Base-by-base conservation (phyloP, 2,329 filamentous ascomycete genomes). In the Colletotrichum viniferum region DNA sequence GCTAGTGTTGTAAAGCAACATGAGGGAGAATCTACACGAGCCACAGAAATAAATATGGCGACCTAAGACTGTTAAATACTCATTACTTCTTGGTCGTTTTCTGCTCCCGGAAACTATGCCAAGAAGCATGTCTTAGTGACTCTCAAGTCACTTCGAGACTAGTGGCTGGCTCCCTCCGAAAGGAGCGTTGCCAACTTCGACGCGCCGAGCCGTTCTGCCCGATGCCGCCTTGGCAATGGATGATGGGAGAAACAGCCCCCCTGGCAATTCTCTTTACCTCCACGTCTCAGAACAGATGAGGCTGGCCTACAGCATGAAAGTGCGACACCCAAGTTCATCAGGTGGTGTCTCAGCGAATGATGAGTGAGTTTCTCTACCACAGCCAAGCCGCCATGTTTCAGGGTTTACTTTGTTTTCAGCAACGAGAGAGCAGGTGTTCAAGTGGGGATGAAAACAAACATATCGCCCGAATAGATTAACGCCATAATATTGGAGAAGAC, bases 221-320 rank as follows among this genome's bases (percentile, higher is more conserved):
- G 43, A 1, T 52, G 43, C 43, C n/a, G n/a, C 12, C n/a, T 21
- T 52, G 43, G 12, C n/a, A 21, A 13, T 21, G n/a, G 10, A 52
- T 24, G n/a, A 7, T 13, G 10, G 7, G 6, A 48, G n/a, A 13
- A 21, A 21, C 43, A 21, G 7, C n/a, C 10, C 7, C 13, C 4
- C 12, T 21, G 6, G 7, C 1, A 13, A 21, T 21, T 52, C 5
- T 52, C 43, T 52, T 13, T 13, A 13, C 10, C 0, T 12, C 6
- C n/a, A 10, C n/a, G 0, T 21, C 43, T 10, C 43, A 13, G n/a
- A n/a, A 0, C n/a, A 52, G 5, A 21, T 52, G n/a, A n/a, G n/a
- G 43, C 43, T 52, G n/a, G 4, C n/a, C 10, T 21, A 24, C 43
- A 52, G 12, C 12, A 21, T 52, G 10, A 8, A 2, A 7, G 43